Conservation (phyloP, 2,329 filamentous ascomycete genomes). For the Pseudohalonectria lignicola region DNA sequence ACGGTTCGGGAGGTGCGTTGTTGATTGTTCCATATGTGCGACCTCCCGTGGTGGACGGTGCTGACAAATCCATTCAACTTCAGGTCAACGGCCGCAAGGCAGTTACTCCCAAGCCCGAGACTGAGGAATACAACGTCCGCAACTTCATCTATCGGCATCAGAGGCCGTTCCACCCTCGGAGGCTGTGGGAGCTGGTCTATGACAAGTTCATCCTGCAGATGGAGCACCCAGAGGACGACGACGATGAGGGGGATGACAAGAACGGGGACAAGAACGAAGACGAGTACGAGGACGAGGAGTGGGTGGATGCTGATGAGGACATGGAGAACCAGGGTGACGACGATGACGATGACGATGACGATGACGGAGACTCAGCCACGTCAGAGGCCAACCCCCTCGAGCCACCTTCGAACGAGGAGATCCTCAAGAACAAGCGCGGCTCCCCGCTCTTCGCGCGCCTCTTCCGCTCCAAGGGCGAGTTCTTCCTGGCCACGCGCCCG, state of each 20-base stretch:
- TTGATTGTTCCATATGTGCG: not conserved
- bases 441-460: slow-evolving; percentile 41
- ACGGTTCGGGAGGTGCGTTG: slow-evolving; percentile 45
- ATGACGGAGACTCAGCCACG: not conserved
- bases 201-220: slow-evolving; percentile 40
- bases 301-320: no score
- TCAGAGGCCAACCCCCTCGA: slow-evolving; percentile 14
- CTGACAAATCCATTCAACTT: not conserved
- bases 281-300: slow-evolving; percentile 12
- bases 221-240: slow-evolving; percentile 24
- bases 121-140: slow-evolving; percentile 60
- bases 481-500: slow-evolving; percentile 48
- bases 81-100: slow-evolving; percentile 36
- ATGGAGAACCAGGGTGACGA: slow-evolving; percentile 13
- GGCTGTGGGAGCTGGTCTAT: slow-evolving; percentile 32
- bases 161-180: slow-evolving; percentile 38
- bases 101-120: slow-evolving; percentile 57
- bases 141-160: slow-evolving; percentile 59
- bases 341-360: slow-evolving; percentile 4
- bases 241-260: slow-evolving; percentile 18
- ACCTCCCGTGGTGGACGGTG: no score
- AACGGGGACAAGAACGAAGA: slow-evolving; percentile 15
- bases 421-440: slow-evolving; percentile 44
- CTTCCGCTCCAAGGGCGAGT: slow-evolving; percentile 52
- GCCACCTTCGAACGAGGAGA: slow-evolving; percentile 26